A percentile compares a stretch with the other conserved stretches of the same genome.
Conservation (phyloP, 805 yeast genomes). For the Tetrapisispora iriomotensis region DNA sequence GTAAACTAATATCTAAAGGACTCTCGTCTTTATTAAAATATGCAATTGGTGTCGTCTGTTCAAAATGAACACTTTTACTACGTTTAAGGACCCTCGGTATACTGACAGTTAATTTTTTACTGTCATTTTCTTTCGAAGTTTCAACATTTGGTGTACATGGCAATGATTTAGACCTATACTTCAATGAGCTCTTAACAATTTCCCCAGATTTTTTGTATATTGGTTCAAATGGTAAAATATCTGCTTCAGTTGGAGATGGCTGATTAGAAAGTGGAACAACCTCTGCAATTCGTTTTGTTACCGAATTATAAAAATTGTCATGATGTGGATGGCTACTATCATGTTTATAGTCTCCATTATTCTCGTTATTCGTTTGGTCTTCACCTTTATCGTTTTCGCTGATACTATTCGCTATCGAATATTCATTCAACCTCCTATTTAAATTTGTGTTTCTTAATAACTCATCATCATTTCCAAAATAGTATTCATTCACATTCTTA, state of each 20-base stretch:
- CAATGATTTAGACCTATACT: constrained; percentile 33
- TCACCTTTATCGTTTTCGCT: background rate
- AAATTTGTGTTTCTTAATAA: constrained; percentile 24
- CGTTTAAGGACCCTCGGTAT: constrained; percentile 32
- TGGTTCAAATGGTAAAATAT: background rate
- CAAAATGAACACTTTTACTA: constrained; percentile 75
- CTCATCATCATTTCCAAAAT: constrained; percentile 19
- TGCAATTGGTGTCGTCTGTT: constrained; percentile 56
- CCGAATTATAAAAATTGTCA: constrained; percentile 4
- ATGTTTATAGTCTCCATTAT: background rate
- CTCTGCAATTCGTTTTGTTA: constrained; percentile 11
- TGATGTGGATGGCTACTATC: background rate
- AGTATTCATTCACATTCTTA: constrained; percentile 7
- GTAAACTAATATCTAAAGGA: constrained; percentile 1
- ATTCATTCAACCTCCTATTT: constrained; percentile 12
- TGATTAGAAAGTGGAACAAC: constrained; percentile 27
- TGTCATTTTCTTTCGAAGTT: background rate
- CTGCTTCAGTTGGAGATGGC: background rate
- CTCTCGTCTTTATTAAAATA: constrained; percentile 67
- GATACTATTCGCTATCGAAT: background rate
- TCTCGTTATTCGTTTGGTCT: background rate
- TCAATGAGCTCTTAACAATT: constrained; percentile 36
- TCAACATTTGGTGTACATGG: constrained; percentile 24
- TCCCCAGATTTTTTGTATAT: constrained; percentile 81
- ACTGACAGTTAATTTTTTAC: background rate